Base-by-base conservation (phyloP, 2,329 filamentous ascomycete species). In the Colletotrichum acutatum region DNA sequence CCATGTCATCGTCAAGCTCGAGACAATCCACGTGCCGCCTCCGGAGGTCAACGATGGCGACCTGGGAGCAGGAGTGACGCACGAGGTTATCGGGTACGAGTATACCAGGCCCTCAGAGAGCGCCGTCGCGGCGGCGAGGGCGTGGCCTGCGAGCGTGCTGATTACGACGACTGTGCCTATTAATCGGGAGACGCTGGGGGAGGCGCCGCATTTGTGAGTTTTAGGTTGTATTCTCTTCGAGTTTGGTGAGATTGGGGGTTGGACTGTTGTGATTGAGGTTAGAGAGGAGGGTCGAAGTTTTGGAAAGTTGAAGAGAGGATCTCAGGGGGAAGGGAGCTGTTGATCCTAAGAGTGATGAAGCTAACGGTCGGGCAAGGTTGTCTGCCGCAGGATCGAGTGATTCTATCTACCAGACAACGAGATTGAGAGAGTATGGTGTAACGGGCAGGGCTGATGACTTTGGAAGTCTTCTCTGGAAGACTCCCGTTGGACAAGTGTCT, bases 131-230 rank as follows among this genome's bases (percentile, higher is more conserved):
- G 72, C 69, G 34, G 69, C 74, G 19, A 62, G 74, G 52, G 73
- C 78, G 54, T 74, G 64, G 32, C 73, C 78, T 52, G 78, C 79
- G 9, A 76, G 78, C 62, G 75, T 80, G 42, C 64, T 78, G 16
- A 75, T 80, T 49, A 76, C 74, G n/a, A 76, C 77, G 3, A 76
- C 74, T 1, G 75, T 78, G 26, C 74, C 74, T 6, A 69, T 80
- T 12, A 71, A 69, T 8, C 74, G 65, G 4, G 67, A 75, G 37
- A 74, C 69, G 3, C 28, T 78, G 11, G 70, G 60, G 3, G 72
- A 74, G 28, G 77, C 76, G 53, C 75, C 77, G 26, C 71, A 77
- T 30, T 52, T 78, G 77, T 78, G 24, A 68, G 76, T 73, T 0
- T 60, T 26, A 2, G n/a, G 28, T 6, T 37, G 11, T 26, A 6